Percentiles rank a stretch among this genome's conserved stretches.
phyloP scores from a whole-genome alignment of 2,329 filamentous ascomycete genomes.

The Tympanopsis confertula region DNA sequence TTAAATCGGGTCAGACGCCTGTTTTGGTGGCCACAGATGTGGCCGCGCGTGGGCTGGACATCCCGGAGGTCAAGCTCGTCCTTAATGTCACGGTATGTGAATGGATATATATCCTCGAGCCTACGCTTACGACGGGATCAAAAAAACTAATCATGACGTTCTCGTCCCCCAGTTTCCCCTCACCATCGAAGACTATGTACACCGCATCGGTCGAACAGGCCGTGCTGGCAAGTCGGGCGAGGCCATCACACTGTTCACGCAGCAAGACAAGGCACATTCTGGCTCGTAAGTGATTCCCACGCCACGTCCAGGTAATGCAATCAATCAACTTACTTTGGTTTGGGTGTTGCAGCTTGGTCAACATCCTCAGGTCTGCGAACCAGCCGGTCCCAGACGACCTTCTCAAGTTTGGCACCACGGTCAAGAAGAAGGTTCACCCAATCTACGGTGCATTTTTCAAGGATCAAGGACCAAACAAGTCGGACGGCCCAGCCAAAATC shows the following conservation, averaged over 20 bases:
- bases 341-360: conserved; percentile 55
- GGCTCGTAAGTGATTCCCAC: conserved; percentile 55
- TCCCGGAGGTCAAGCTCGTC: conserved; percentile 87
- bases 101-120: not conserved
- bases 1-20: conserved; percentile 74
- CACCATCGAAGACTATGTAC: conserved; percentile 94
- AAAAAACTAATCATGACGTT: not conserved
- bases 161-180: conserved; percentile 56
- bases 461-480: conserved; percentile 62
- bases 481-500: conserved; percentile 80
- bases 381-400: conserved; percentile 83
- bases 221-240: conserved; percentile 80
- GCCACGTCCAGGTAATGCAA: not conserved
- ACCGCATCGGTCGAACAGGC: conserved; percentile 89
- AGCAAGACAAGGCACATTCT: conserved; percentile 84
- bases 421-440: conserved; percentile 97
- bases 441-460: conserved; percentile 94
- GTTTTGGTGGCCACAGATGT: conserved; percentile 93
- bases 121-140: not conserved
- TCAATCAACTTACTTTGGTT: not conserved
- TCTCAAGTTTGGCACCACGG: conserved; percentile 90
- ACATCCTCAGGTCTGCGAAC: conserved; percentile 85
- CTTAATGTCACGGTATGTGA: conserved; percentile 69
- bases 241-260: conserved; percentile 88
- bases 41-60: conserved; percentile 84